phyloP scores from a whole-genome alignment of 1,284 basidiomycete genomes.

The Inonotus hispidus region DNA sequence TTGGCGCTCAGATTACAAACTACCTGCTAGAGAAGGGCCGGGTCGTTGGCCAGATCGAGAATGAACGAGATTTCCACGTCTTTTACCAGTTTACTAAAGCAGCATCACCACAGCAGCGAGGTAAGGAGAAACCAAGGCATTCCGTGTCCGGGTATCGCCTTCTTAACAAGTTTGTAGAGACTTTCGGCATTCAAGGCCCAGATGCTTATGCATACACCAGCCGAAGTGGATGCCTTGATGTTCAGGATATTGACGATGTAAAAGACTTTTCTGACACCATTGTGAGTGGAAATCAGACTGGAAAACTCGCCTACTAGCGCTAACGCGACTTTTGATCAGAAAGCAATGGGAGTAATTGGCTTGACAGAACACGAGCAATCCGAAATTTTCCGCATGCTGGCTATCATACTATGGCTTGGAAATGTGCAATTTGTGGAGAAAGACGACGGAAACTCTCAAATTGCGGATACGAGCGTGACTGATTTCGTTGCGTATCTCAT shows the following conservation, averaged over 20 bases:
- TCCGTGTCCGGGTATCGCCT: neutral
- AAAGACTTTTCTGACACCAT: conserved; percentile 87
- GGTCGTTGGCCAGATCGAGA: conserved; percentile 94
- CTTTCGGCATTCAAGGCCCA: conserved; percentile 95
- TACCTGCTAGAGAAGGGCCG: conserved; percentile 97
- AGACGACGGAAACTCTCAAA: conserved; percentile 83
- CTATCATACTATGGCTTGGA: conserved; percentile 92
- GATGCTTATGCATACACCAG: conserved; percentile 95
- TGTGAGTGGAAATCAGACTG: conserved; percentile 38
- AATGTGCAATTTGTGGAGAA: conserved; percentile 89
- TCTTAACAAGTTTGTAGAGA: conserved; percentile 51
- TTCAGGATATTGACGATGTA: conserved; percentile 86
- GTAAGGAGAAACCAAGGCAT: conserved; percentile 36
- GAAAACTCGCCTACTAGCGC: conserved; percentile 2
- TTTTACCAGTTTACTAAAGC: conserved; percentile 99
- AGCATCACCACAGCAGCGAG: conserved; percentile 83
- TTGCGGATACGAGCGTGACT: conserved; percentile 84
- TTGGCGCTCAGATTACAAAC: conserved; percentile 98
- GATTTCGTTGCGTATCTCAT: conserved; percentile 96
- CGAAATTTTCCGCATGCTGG: conserved; percentile 92
- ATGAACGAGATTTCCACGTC: conserved; percentile 98
- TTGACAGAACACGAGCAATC: conserved; percentile 80
- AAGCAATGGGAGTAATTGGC: conserved; percentile 94
- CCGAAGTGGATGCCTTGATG: conserved; percentile 87
- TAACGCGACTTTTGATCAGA: conserved; percentile 39